phyloP scores from a whole-genome alignment of 495 filamentous ascomycete genomes.

The Penicillium coffeae region DNA sequence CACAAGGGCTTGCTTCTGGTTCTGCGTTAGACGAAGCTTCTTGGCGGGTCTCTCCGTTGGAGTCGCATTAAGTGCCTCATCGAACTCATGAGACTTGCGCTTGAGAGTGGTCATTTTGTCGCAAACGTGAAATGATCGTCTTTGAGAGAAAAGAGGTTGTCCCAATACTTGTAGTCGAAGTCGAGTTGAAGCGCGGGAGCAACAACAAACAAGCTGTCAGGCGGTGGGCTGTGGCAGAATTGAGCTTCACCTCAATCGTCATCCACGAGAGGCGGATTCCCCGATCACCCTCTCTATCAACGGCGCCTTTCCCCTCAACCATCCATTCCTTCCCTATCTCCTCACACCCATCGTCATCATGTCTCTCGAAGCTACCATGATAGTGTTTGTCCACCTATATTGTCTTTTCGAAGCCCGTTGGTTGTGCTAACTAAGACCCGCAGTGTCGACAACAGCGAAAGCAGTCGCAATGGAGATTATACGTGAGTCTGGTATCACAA shows the following conservation, averaged over 20 bases:
- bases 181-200: conserved; percentile 18
- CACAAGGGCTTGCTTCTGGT: conserved; percentile 82
- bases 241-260: conserved; percentile 22
- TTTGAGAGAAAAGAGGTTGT: conserved; percentile 3
- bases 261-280: conserved; percentile 13
- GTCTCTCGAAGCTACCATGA: conserved; percentile 72
- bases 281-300: conserved; percentile 13
- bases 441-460: conserved; percentile 97
- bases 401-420: neutral
- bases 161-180: neutral
- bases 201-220: conserved; percentile 28
- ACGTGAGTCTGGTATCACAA: conserved; percentile 29
- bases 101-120: conserved; percentile 51
- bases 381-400: conserved; percentile 61
- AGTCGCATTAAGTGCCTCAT: conserved; percentile 32
- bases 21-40: conserved; percentile 62
- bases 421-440: neutral
- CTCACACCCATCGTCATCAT: conserved; percentile 46
- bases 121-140: conserved; percentile 17
- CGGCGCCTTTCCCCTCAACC: conserved; percentile 16
- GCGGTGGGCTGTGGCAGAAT: conserved; percentile 24
- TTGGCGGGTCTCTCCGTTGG: conserved; percentile 57
- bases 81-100: conserved; percentile 54
- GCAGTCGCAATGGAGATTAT: conserved; percentile 96
- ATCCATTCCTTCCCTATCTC: conserved; percentile 5